Evolutionary conservation across 768 basidiomycete species (phyloP), one percentile per base, ranked within the genome.

Genomic region (Boletus subparvulus): DNA sequence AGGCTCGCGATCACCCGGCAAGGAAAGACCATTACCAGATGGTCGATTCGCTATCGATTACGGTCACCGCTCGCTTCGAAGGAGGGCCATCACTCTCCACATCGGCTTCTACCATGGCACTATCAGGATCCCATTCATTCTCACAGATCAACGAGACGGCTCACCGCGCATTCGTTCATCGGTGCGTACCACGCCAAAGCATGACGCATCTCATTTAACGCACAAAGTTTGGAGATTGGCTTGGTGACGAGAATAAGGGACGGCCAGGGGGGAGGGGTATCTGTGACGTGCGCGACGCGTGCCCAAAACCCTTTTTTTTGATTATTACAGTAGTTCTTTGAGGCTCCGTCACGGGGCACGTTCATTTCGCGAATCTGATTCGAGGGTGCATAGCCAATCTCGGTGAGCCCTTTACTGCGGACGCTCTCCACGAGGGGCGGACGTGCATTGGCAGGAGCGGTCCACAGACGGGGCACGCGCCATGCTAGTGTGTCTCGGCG

Each of bases 331-430:
- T 21, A 36, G 24, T 32, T 6, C 12, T 39, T 47, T n/a, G 19
- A 14, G 17, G 14, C 41, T 40, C n/a, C 19, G 54, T 37, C 13
- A 35, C 35, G n/a, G 35, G n/a, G 42, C 57, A 62, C 58, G 56
- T 56, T 68, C 63, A 64, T 56, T 52, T 56, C 65, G 63, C 54
- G 56, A 58, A 67, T 65, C 61, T 33, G 55, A 66, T 59, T 67
- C 58, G 52, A 62, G 60, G 65, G 63, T 47, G 43, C 36, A 24
- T 52, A 59, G 51, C 56, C 62, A 65, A 66, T 67, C 65, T 66
- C 24, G 57, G 61, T 35, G 54, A 24, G 46, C 50, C 37, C 43
- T 60, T n/a, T 3, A 17, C 8, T 28, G 45, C 14, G 12, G 40
- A 45, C 47, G 35, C 14, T 28, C 33, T 21, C 60, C 61, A 52